phyloP scores from a whole-genome alignment of 2,329 filamentous ascomycete species.

The Corynespora cassiicola region DNA sequence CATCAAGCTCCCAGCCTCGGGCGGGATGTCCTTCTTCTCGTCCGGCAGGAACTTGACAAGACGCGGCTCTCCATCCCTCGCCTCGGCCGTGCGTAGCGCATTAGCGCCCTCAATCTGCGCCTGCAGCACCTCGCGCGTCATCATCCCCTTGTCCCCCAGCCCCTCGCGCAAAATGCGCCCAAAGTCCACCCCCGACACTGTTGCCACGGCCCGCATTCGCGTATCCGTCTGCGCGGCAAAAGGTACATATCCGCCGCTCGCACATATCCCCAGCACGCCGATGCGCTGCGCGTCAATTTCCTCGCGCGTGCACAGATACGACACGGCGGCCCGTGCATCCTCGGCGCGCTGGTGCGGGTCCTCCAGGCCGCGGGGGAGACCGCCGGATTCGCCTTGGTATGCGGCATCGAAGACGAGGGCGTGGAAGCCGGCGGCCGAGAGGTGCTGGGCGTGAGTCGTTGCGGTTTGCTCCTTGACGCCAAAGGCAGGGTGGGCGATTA shows the following conservation, averaged over 20 bases:
- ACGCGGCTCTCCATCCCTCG: constrained; percentile 2
- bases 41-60: constrained; percentile 8
- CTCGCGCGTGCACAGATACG: constrained; percentile 36
- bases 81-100: not conserved
- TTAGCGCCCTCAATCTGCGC: not conserved
- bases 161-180: constrained; percentile 36
- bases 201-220: constrained; percentile 49
- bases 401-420: constrained; percentile 47
- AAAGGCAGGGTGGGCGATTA: constrained; percentile 40
- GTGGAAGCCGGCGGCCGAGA: constrained; percentile 42
- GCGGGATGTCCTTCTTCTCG: constrained; percentile 11
- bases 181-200: constrained; percentile 37
- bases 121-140: no score
- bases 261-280: constrained; percentile 49
- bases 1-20: not conserved
- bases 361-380: constrained; percentile 46
- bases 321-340: constrained; percentile 45
- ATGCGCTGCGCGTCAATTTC: constrained; percentile 43
- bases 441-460: constrained; percentile 35
- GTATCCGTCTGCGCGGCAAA: constrained; percentile 43
- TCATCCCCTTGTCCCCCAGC: not conserved
- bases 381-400: constrained; percentile 47
- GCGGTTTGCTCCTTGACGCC: constrained; percentile 50
- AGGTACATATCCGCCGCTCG: constrained; percentile 44
- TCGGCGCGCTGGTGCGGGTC: constrained; percentile 46